These are phyloP conservation scores for Cantharellus anzutake DNA, from an alignment of 768 basidiomycete species.

Conservation along the genomic window DNA sequence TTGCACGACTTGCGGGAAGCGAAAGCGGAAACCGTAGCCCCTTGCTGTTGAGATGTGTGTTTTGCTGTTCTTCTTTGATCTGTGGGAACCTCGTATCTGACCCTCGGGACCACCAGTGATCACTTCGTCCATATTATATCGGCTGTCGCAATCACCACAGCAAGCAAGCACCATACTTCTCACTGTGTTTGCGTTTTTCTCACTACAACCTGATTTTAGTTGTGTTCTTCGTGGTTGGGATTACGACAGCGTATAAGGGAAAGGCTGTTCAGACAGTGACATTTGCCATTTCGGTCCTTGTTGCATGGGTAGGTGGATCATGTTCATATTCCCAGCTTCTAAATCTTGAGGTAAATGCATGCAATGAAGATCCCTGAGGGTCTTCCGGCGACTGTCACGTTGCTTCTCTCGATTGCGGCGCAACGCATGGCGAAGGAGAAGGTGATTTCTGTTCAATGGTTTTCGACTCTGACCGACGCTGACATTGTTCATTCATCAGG, in stretches of 20 bases:
- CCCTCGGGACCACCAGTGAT: slow-evolving; percentile 8
- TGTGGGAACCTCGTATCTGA: too few relatives aligned
- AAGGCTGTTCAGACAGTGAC: slow-evolving; percentile 40
- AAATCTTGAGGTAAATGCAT: neutral
- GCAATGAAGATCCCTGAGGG: slow-evolving; percentile 16
- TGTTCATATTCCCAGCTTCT: slow-evolving; percentile 9
- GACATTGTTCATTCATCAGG: neutral
- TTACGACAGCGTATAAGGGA: slow-evolving; percentile 46
- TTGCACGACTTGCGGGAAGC: slow-evolving; percentile 43
- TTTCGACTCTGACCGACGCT: neutral
- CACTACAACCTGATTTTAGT: slow-evolving; percentile 23
- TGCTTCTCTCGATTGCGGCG: slow-evolving; percentile 47
- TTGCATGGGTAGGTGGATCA: slow-evolving; percentile 34
- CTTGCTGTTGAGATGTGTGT: slow-evolving; percentile 36
- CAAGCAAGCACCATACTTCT: neutral
- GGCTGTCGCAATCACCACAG: slow-evolving; percentile 32
- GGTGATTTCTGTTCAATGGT: slow-evolving; percentile 16
- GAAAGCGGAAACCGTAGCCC: slow-evolving; percentile 47
- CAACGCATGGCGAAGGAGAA: slow-evolving; percentile 55
- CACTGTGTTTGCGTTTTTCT: neutral
- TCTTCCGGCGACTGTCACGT: slow-evolving; percentile 45
- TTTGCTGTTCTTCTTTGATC: too few relatives aligned
- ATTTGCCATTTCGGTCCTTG: slow-evolving; percentile 40
- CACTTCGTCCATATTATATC: slow-evolving; percentile 47
- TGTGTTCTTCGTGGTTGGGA: slow-evolving; percentile 45